These are phyloP conservation scores for Xylaria multiplex DNA, from an alignment of 2,329 filamentous ascomycete genomes.

Conservation along the genomic window DNA sequence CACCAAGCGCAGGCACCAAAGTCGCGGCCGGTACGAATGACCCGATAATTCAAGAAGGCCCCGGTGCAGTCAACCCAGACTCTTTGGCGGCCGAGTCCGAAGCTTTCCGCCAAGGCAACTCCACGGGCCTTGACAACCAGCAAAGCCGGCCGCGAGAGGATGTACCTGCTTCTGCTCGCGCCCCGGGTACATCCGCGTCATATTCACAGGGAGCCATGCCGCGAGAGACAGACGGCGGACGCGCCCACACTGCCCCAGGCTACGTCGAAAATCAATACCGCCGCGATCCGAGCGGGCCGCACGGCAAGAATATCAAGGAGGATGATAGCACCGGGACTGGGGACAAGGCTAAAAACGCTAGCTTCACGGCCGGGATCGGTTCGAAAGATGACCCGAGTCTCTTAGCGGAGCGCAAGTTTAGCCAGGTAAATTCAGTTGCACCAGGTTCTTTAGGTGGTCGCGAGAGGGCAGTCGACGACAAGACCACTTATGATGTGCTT, in stretches of 20 bases:
- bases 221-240: slow-evolving; percentile 52
- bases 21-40: slow-evolving; percentile 60
- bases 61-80: slow-evolving; percentile 72
- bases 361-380: slow-evolving; percentile 56
- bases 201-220: slow-evolving; percentile 14
- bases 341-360: slow-evolving; percentile 53
- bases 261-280: slow-evolving; percentile 52
- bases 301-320: slow-evolving; percentile 56
- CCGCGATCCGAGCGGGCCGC: slow-evolving; percentile 50
- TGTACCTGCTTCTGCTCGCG: slow-evolving; percentile 22
- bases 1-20: slow-evolving; percentile 51
- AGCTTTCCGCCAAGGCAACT: slow-evolving; percentile 62
- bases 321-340: slow-evolving; percentile 52
- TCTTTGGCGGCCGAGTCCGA: slow-evolving; percentile 80
- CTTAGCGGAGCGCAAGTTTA: slow-evolving; percentile 57
- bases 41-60: slow-evolving; percentile 65
- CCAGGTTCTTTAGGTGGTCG: slow-evolving; percentile 62
- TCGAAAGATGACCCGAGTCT: slow-evolving; percentile 59
- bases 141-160: slow-evolving; percentile 53
- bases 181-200: slow-evolving; percentile 24
- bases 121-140: slow-evolving; percentile 61
- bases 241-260: slow-evolving; percentile 50
- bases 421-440: slow-evolving; percentile 63
- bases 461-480: slow-evolving; percentile 50
- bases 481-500: slow-evolving; percentile 42